Evolutionary conservation across 352 stramenopile species (phyloP).

Genomic region (Stramenopiles sp.): DNA sequence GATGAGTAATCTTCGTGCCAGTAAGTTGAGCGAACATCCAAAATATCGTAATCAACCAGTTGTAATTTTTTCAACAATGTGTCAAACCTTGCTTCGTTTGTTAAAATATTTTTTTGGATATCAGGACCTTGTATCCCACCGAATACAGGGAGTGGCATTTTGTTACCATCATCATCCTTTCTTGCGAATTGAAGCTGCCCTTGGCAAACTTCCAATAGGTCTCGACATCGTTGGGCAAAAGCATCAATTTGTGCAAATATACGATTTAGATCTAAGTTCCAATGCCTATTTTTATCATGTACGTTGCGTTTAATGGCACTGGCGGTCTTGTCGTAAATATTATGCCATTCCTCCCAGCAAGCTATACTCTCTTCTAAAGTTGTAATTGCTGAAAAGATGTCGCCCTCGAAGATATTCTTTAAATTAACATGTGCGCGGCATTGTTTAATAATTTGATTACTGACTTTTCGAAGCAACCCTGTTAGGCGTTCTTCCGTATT

Average conservation of each 20-base stretch:
- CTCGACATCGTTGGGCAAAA: slow-evolving; percentile 78
- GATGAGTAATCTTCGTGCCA: slow-evolving; percentile 85
- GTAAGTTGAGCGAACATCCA: slow-evolving; percentile 77
- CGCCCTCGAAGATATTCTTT: slow-evolving; percentile 55
- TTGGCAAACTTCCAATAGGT: slow-evolving; percentile 79
- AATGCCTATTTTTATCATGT: not conserved
- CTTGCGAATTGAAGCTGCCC: slow-evolving; percentile 80
- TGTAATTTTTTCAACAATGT: slow-evolving; percentile 59
- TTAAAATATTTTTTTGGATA: slow-evolving; percentile 66
- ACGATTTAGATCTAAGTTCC: not conserved
- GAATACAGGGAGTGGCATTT: slow-evolving; percentile 53
- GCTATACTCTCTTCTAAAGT: slow-evolving; percentile 65
- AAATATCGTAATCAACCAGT: slow-evolving; percentile 70
- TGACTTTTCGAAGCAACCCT: slow-evolving; percentile 81
- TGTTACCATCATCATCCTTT: slow-evolving; percentile 42
- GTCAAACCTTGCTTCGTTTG: slow-evolving; percentile 75
- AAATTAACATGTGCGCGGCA: slow-evolving; percentile 71
- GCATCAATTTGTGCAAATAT: slow-evolving; percentile 45
- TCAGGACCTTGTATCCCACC: slow-evolving; percentile 68
- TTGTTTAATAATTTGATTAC: slow-evolving; percentile 72
- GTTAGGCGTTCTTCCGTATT: slow-evolving; percentile 91
- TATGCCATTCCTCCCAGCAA: slow-evolving; percentile 72
- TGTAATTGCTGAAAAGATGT: slow-evolving; percentile 41
- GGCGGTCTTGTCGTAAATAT: slow-evolving; percentile 41
- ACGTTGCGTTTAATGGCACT: not conserved